Percentiles rank a stretch among this genome's conserved stretches.
phyloP scores from a whole-genome alignment of 2,329 filamentous ascomycete genomes.

The Pestalotiopsis sp. region DNA sequence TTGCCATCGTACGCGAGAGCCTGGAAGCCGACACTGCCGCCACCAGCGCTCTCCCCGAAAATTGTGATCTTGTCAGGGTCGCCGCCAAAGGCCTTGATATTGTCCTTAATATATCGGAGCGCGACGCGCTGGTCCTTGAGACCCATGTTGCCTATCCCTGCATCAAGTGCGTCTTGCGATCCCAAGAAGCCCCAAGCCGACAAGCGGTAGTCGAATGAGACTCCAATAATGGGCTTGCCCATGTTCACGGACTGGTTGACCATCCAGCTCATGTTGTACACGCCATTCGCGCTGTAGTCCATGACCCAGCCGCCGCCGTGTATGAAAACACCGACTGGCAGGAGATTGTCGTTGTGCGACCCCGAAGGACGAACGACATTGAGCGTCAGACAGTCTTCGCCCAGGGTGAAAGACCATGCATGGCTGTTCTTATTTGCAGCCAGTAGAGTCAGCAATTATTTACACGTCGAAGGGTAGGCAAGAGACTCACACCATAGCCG shows the following conservation, averaged over 20 bases:
- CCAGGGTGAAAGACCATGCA: not conserved
- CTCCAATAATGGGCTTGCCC: not conserved
- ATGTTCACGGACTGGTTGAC: not conserved
- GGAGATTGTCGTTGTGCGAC: not conserved
- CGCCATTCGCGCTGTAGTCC: not conserved
- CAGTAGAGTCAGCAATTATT: too few species aligned
- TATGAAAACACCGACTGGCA: not conserved
- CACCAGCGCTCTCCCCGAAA: not conserved
- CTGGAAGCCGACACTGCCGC: not conserved
- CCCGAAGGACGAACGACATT: not conserved
- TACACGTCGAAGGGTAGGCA: too few species aligned
- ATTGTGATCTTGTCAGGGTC: not conserved
- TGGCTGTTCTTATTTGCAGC: not conserved
- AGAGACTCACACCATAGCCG: not conserved
- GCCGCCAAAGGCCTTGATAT: not conserved
- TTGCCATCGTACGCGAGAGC: not conserved
- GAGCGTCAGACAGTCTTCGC: not conserved
- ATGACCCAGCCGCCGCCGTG: not conserved
- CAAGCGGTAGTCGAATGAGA: not conserved
- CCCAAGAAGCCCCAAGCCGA: not conserved
- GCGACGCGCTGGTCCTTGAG: not conserved
- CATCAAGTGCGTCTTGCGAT: not conserved
- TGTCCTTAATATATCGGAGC: not conserved
- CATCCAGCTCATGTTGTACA: not conserved
- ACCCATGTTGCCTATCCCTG: not conserved